Base-by-base conservation (phyloP, 2,329 filamentous ascomycete species). In the Hypoxylon sp. region DNA sequence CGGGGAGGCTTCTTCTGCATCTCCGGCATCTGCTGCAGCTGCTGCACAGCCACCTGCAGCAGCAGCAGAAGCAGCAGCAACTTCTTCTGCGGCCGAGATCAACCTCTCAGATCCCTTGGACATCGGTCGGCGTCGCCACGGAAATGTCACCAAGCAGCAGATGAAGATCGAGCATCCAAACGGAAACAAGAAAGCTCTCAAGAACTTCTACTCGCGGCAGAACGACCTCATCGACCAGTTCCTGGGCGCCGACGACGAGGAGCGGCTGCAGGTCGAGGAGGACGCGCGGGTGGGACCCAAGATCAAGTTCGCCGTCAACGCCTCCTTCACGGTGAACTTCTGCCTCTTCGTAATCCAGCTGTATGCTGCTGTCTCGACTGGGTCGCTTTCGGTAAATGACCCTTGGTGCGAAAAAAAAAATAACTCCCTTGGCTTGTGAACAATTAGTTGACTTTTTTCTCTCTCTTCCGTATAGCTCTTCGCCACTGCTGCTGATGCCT, bases 401-500 rank as follows among this genome's bases (percentile, higher is more conserved):
- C 60, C 59, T 50, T 26, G 48, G 48, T 57, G 54, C 55, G 56
- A 41, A 42, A 38, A n/a, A n/a, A n/a, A n/a, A n/a, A n/a, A n/a
- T n/a, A n/a, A 44, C 17, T 42, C 48, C 48, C 15, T 26, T 53
- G n/a, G n/a, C 35, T 40, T 23, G 30, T 51, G 38, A 51, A 57
- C 51, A 31, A n/a, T n/a, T 47, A 55, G 56, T 60, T 65, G 51
- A 64, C 57, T 26, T n/a, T 51, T 41, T 47, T 9, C 6, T 25
- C 9, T 9, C 9, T 9, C 6, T 25, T 25, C 21, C 9, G 35
- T 26, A 50, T 60, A 72, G 68, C 75, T 87, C 13, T 84, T 87
- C 55, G 83, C 83, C 11, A 86, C 83, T n/a, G 79, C 84, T 17
- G 82, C 84, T 32, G 83, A 87, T 70, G 83, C 83, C 4, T 84